A percentile compares a stretch with the other conserved stretches of the same genome.
Evolutionary conservation across 2,329 filamentous ascomycete genomes (phyloP).

Genomic region (Sporothrix inflata): DNA sequence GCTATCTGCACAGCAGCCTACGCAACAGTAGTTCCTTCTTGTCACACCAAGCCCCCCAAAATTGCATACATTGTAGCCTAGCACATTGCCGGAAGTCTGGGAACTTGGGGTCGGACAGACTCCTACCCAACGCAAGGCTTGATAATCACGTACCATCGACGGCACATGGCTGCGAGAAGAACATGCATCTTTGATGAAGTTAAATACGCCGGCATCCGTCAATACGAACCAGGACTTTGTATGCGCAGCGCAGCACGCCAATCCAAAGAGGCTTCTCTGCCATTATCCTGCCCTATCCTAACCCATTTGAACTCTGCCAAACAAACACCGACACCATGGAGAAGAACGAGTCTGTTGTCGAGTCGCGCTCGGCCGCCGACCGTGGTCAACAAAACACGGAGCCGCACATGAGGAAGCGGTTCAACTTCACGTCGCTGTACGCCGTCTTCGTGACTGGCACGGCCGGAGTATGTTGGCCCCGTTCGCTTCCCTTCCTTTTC

Average conservation of each 20-base stretch:
- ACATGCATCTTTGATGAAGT: background rate
- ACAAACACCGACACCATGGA: slow-evolving; percentile 6
- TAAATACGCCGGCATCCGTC: background rate
- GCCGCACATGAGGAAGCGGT: slow-evolving; percentile 18
- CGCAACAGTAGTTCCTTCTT: slow-evolving; percentile 3
- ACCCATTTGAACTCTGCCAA: background rate
- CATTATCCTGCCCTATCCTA: background rate
- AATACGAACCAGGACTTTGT: background rate
- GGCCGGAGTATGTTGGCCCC: slow-evolving; percentile 5
- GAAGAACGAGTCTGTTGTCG: background rate
- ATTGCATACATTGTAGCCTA: too few species aligned
- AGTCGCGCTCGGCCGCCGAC: background rate
- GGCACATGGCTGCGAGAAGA: background rate
- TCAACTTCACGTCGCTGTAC: slow-evolving; percentile 19
- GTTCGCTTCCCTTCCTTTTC: background rate
- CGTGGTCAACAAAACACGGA: background rate
- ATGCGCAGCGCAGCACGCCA: background rate
- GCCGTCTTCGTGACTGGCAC: slow-evolving; percentile 24
- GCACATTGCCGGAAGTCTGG: too few species aligned
- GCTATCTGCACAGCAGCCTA: background rate
- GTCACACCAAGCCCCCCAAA: too few species aligned
- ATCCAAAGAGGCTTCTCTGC: background rate
- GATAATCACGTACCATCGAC: slow-evolving; percentile 2
- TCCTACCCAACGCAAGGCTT: background rate
- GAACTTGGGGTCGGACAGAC: background rate